A percentile compares a stretch with the other conserved stretches of the same genome.
These are phyloP conservation scores for Salix viminalis DNA, from an alignment of 345 rosid genomes.

Conservation along the genomic window DNA sequence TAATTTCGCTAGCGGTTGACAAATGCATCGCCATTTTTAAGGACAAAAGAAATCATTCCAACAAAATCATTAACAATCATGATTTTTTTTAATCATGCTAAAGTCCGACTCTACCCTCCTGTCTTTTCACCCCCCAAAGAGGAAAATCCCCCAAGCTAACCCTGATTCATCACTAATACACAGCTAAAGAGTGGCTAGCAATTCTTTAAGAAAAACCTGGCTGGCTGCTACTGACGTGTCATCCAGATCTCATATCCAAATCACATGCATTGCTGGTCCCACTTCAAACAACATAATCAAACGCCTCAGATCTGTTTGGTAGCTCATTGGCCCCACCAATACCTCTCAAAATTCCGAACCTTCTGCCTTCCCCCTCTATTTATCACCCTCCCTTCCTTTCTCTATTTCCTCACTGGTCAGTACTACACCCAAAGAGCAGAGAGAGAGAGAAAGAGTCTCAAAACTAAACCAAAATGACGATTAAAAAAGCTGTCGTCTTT, in stretches of 20 bases:
- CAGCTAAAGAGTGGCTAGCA: background rate
- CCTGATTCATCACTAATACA: background rate
- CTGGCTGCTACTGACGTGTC: background rate
- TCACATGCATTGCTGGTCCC: background rate
- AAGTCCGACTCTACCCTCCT: background rate
- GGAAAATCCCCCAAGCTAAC: background rate
- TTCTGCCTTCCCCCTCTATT: background rate
- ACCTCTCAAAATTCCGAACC: background rate
- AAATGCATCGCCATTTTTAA: no score
- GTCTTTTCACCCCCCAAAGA: background rate
- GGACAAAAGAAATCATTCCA: background rate
- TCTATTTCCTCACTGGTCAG: background rate
- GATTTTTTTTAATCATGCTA: background rate
- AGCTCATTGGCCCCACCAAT: slow-evolving; percentile 1
- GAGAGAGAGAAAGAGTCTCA: background rate
- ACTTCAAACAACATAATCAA: background rate
- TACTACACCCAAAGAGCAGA: background rate
- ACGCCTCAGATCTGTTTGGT: slow-evolving; percentile 15
- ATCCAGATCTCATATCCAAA: background rate
- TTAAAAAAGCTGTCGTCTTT: background rate
- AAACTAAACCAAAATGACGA: background rate
- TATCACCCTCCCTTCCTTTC: background rate
- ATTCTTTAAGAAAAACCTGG: background rate
- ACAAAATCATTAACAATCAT: background rate
- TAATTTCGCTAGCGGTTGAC: no score